A percentile compares a stretch with the other conserved stretches of the same genome.
Conservation (phyloP, 2,329 filamentous ascomycete genomes). For the Nothophoma quercina region DNA sequence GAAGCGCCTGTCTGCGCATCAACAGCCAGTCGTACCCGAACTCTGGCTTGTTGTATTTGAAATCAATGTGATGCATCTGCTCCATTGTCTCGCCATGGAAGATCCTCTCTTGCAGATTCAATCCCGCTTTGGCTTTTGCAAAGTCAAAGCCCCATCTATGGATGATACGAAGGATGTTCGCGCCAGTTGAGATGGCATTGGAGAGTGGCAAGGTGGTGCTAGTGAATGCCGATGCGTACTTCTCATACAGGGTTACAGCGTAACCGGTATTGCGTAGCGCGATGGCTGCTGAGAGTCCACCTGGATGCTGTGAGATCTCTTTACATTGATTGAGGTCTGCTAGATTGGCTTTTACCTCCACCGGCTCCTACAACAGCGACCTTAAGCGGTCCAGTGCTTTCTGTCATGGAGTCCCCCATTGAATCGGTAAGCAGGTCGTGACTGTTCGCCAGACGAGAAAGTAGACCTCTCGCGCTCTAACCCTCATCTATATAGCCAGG, state of each 20-base stretch:
- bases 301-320: constrained; percentile 24
- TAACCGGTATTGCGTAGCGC: constrained; percentile 63
- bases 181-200: constrained; percentile 6
- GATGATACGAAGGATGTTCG: constrained; percentile 10
- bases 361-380: constrained; percentile 7
- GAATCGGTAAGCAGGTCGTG: neutral
- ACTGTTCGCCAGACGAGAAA: neutral
- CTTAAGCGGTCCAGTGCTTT: neutral
- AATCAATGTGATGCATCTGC: constrained; percentile 9
- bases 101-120: constrained; percentile 4
- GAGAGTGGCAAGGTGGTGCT: constrained; percentile 7
- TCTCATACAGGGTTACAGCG: constrained; percentile 69
- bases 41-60: constrained; percentile 10
- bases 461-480: neutral
- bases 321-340: rapidly evolving
- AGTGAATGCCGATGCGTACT: constrained; percentile 63
- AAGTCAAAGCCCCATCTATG: constrained; percentile 10
- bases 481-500: neutral
- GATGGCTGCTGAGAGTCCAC: constrained; percentile 60
- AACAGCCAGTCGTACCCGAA: constrained; percentile 12
- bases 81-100: constrained; percentile 6
- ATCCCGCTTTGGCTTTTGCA: neutral
- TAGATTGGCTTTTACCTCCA: neutral
- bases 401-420: neutral
- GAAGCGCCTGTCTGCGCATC: constrained; percentile 12